These are phyloP conservation scores for Thermothelomyces thermophilus DNA, from an alignment of 2,329 filamentous ascomycete species.

Conservation along the genomic window DNA sequence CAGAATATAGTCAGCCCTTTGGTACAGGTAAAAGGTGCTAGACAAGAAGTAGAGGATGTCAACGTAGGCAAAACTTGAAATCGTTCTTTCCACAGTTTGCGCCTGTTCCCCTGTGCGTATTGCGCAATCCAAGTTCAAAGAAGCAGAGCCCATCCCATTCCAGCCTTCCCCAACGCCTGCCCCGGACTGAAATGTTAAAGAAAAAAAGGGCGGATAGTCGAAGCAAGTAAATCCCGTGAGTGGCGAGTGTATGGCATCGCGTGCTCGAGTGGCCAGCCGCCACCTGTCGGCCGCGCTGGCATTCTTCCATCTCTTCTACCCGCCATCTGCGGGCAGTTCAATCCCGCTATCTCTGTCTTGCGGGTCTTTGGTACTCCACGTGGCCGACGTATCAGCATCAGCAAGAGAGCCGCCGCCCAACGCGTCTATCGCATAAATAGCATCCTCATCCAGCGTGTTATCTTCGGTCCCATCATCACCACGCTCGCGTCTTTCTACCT, in stretches of 20 bases:
- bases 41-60: not conserved
- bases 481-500: slow-evolving; percentile 32
- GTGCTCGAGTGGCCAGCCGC: not conserved
- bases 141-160: not conserved
- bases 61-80: not conserved
- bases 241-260: slow-evolving; percentile 16
- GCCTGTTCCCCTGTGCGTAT: not conserved
- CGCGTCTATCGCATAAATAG: slow-evolving; percentile 10
- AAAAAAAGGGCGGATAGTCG: slow-evolving; percentile 8
- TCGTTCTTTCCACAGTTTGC: not conserved
- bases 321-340: slow-evolving; percentile 39
- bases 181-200: not conserved
- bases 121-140: slow-evolving; percentile 11
- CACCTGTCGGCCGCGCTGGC: not conserved
- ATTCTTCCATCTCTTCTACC: not conserved
- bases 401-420: not conserved
- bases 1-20: not conserved
- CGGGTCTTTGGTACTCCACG: slow-evolving; percentile 32
- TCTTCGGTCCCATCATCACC: slow-evolving; percentile 28
- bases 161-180: slow-evolving; percentile 14
- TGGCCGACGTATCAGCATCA: not conserved
- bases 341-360: slow-evolving; percentile 50
- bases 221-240: slow-evolving; percentile 12
- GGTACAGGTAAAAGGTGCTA: not conserved
- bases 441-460: slow-evolving; percentile 1